A percentile compares a stretch with the other conserved stretches of the same genome.
Conservation (phyloP, 2,329 filamentous ascomycete species). For the Pezicula neosporulosa region DNA sequence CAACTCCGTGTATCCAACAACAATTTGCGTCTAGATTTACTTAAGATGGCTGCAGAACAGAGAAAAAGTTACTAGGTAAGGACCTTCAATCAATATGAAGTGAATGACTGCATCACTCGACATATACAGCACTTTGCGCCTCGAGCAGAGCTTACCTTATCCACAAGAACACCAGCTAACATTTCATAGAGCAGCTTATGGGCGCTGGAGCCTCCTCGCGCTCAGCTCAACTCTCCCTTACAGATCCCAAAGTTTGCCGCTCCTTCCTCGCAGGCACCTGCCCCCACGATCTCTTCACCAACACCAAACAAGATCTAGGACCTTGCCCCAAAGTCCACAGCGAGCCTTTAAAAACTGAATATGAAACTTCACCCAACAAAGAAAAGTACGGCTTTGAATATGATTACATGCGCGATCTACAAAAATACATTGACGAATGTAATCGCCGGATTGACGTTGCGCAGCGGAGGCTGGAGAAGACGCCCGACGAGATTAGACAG, state of each 20-base stretch:
- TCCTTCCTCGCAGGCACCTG: conserved; percentile 93
- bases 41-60: conserved; percentile 88
- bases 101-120: not conserved
- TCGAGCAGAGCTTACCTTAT: not conserved
- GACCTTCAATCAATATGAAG: conserved; percentile 2
- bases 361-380: conserved; percentile 69
- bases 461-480: conserved; percentile 91
- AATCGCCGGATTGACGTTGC: conserved; percentile 89
- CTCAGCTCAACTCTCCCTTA: conserved; percentile 80
- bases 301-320: conserved; percentile 97
- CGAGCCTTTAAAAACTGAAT: conserved; percentile 85
- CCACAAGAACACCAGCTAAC: conserved; percentile 9
- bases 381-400: conserved; percentile 87
- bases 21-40: not conserved
- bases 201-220: conserved; percentile 70
- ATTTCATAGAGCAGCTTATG: conserved; percentile 78
- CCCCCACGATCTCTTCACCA: conserved; percentile 98
- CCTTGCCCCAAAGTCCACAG: conserved; percentile 85
- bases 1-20: not conserved
- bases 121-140: not conserved
- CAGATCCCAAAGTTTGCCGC: conserved; percentile 89
- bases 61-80: conserved; percentile 85
- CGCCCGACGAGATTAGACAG: conserved; percentile 93
- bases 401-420: conserved; percentile 94
- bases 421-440: conserved; percentile 96